Evolutionary conservation across 768 basidiomycete genomes (phyloP).

Genomic region (Nidularia sp.): DNA sequence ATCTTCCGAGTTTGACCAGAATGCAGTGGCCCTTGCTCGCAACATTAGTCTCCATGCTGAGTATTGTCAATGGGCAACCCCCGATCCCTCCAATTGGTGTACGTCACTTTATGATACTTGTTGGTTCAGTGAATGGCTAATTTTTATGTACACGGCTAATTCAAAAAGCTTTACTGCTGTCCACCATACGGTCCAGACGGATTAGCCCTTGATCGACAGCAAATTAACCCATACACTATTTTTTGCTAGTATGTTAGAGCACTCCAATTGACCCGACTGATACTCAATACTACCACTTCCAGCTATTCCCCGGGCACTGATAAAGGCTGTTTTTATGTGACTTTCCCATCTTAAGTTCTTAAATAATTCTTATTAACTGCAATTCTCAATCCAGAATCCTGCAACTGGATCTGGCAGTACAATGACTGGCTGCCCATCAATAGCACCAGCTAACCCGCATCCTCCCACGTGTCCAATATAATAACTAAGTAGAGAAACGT

Average conservation of each 20-base stretch:
- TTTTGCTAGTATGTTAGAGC: constrained; percentile 11
- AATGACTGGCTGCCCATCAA: constrained; percentile 8
- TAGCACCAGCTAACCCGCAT: constrained; percentile 11
- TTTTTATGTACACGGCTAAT: no score
- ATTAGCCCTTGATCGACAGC: constrained; percentile 10
- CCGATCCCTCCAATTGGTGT: no score
- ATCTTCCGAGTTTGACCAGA: no score
- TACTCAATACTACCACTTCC: no score
- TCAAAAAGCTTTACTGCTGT: constrained; percentile 9
- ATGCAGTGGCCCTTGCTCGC: no score
- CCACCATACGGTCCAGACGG: constrained; percentile 11
- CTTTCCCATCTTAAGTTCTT: neutral
- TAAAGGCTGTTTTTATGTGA: constrained; percentile 10
- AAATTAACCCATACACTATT: constrained; percentile 9
- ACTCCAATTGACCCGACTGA: neutral
- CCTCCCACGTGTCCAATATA: constrained; percentile 13
- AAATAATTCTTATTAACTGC: neutral
- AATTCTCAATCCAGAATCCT: constrained; percentile 6
- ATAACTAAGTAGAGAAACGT: neutral
- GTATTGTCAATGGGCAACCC: no score
- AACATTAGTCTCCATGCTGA: no score
- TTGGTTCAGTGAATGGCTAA: no score
- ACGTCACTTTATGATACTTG: no score
- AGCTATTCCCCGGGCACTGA: constrained; percentile 7
- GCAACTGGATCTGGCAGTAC: constrained; percentile 8